Evolutionary conservation across 441 rosid species (phyloP), one percentile per base, ranked within the genome.

Genomic region (Eutrema salsugineum): DNA sequence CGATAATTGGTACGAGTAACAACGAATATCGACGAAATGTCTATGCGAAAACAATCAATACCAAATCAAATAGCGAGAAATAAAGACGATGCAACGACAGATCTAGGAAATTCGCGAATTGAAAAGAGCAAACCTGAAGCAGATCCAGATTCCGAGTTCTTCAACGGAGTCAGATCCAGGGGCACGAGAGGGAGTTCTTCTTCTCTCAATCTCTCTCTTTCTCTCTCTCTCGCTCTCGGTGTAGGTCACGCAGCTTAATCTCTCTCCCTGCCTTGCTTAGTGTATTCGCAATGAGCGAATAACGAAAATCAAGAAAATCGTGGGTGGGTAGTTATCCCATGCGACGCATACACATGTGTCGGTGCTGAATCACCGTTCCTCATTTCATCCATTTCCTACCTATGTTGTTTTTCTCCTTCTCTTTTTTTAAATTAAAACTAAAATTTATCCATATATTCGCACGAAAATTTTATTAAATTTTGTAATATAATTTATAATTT

Each of bases 221-320:
- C 40, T 64, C 42, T 16, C 33, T 48, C 70, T 49, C 35, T 50
- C 27, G 2, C 47, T 11, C 12, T 32, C 61, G 27, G 22, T 62
- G 4, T 28, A 22, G 46, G 53, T 62, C 22, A 51, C 77, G 40
- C 57, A 35, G 42, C 46, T 55, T 16, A 35, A 38, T 57, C 66
- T 20, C 66, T 20, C 63, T 11, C 20, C 14, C 65, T 55, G 51
- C 36, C 57, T 60, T 53, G 40, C 63, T 63, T 75, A 75, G 66
- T 36, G 70, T 53, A 39, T 75, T 55, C 60, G 70, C 75, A 68
- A 75, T 63, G 79, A 63, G 70, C 63, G 70, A 75, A 20, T 68
- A 63, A 55, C 74, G 58, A 68, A 28, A 65, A 62, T 68, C 66
- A 75, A 68, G 59, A 74, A 35, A 62, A 69, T 67, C 78, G 69